Base-by-base conservation (phyloP, 495 filamentous ascomycete genomes). In the Cercophora newfieldiana region DNA sequence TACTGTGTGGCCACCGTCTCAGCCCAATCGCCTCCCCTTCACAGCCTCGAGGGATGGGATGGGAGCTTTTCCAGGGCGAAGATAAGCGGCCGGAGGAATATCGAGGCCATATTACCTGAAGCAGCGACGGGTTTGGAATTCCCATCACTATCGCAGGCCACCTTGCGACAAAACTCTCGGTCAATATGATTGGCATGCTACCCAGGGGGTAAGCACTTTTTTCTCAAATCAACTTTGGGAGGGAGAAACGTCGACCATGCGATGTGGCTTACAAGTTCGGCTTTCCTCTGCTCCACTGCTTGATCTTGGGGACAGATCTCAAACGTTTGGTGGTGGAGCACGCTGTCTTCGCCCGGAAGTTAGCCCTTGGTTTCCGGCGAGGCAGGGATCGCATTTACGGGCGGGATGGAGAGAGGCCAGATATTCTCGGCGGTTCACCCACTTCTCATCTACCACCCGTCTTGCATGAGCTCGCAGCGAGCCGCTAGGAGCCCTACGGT, bases 401-500 rank as follows among this genome's bases (percentile, higher is more conserved):
- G 33, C 30, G 22, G 30, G 53, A 22, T 47, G 47, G 49, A 16
- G 19, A 51, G 24, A 66, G 65, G 65, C 48, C 58, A 66, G 65
- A 61, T 66, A 66, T 56, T 56, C 25, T 25, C 18, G 24, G 24
- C 25, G 37, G 37, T 44, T 44, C 18, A 16, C 37, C 10, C 18
- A n/a, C 37, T 44, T 14, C 37, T 44, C 2, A 14, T 44, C 37
- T 44, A 44, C 12, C 8, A 37, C 30, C 25, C 4, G 19, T 47
- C 19, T 53, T 18, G 18, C 28, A 49, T 59, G 37, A 65, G 8
- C n/a, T 5, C 19, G 22, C 10, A 53, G 47, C 8, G n/a, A 62
- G 51, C 54, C 37, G 33, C 51, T 57, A 67, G 65, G 60, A 59
- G 54, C 54, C 33, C 25, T 48, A 64, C 44, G 61, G 55, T 64